phyloP scores from a whole-genome alignment of 2,329 filamentous ascomycete genomes.

The Aaosphaeria pasadenensis region DNA sequence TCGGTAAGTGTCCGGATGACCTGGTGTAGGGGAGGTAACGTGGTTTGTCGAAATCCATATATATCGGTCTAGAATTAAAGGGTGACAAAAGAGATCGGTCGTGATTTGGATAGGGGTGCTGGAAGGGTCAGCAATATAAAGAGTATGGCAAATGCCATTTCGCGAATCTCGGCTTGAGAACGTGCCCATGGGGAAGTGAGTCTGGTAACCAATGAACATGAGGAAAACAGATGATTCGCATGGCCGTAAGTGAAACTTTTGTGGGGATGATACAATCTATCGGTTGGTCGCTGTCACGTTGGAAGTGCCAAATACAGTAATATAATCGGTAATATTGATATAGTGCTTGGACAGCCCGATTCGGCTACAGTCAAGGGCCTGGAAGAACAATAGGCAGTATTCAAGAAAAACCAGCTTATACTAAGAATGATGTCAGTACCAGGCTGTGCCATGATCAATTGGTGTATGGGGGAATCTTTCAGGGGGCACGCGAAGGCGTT shows the following conservation, averaged over 20 bases:
- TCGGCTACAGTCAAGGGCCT: too few species aligned
- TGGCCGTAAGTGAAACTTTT: conserved; percentile 4
- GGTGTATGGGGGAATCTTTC: too few species aligned
- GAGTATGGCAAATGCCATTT: conserved; percentile 4
- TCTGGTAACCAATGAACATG: conserved; percentile 1
- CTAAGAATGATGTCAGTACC: too few species aligned
- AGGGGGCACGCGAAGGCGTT: too few species aligned
- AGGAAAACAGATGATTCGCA: neutral
- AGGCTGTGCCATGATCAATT: too few species aligned
- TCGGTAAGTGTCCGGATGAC: neutral
- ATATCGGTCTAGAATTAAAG: conserved; percentile 13
- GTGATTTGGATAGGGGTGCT: conserved; percentile 1
- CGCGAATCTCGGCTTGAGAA: conserved; percentile 2
- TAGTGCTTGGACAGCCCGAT: neutral
- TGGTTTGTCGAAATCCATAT: conserved; percentile 15
- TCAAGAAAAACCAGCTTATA: too few species aligned
- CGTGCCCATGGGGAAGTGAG: neutral
- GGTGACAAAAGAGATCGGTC: conserved; percentile 17
- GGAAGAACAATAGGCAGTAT: too few species aligned
- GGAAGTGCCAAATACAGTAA: conserved; percentile 27
- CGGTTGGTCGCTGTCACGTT: conserved; percentile 9
- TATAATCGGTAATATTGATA: conserved; percentile 25
- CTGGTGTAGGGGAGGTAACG: neutral
- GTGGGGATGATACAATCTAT: conserved; percentile 6
- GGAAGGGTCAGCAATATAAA: conserved; percentile 24